These are phyloP conservation scores for Alternaria panax DNA, from an alignment of 2,329 filamentous ascomycete genomes.

Conservation along the genomic window DNA sequence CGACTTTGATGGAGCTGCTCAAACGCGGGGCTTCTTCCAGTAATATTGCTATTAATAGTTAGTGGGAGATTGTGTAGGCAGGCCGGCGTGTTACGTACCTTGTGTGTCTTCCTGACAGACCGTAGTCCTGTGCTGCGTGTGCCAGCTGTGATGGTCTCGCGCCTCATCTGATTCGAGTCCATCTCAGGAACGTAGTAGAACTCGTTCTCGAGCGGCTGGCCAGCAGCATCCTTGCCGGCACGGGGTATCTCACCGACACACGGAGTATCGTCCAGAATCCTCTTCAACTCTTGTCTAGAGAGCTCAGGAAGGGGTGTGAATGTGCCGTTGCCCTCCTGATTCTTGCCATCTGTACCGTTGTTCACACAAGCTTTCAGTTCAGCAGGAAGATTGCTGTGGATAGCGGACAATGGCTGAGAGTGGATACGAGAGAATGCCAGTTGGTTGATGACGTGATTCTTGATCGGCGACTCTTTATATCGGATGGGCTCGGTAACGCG, in stretches of 20 bases:
- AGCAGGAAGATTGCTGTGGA: conserved; percentile 84
- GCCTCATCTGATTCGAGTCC: conserved; percentile 79
- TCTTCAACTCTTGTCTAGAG: conserved; percentile 64
- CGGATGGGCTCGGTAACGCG: conserved; percentile 31
- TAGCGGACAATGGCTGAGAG: conserved; percentile 87
- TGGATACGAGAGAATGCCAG: conserved; percentile 92
- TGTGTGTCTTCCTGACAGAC: conserved; percentile 93
- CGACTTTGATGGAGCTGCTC: conserved; percentile 8
- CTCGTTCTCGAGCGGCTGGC: conserved; percentile 91
- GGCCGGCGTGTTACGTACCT: conserved; percentile 66
- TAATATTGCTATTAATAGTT: conserved; percentile 68
- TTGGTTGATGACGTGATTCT: conserved; percentile 93
- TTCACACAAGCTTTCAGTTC: conserved; percentile 53
- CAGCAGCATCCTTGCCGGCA: conserved; percentile 94
- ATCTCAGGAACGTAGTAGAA: conserved; percentile 95
- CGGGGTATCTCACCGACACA: conserved; percentile 90
- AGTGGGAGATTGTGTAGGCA: conserved; percentile 3
- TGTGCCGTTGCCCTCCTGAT: conserved; percentile 23
- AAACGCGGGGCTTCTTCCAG: conserved; percentile 67
- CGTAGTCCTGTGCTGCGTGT: conserved; percentile 88
- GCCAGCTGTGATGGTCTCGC: conserved; percentile 83
- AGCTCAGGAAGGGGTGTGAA: conserved; percentile 39
- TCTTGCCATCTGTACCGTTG: conserved; percentile 34
- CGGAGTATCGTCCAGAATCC: conserved; percentile 73
- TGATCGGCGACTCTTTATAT: conserved; percentile 59